phyloP scores from a whole-genome alignment of 1,284 basidiomycete genomes.

The Sanghuangporus weigelae region DNA sequence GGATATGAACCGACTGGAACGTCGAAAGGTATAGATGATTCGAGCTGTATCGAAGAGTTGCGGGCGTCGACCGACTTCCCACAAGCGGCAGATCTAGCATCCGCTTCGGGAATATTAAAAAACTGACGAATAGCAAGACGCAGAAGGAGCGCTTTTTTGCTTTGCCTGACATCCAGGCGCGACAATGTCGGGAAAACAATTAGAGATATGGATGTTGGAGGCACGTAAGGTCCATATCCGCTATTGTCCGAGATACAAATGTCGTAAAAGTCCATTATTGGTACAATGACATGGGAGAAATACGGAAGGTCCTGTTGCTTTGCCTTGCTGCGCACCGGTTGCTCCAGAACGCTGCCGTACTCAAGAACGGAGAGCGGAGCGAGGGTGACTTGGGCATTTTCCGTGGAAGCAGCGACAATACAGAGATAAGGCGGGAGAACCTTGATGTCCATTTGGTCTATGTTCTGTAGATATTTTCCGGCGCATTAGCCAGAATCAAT shows the following conservation, averaged over 20 bases:
- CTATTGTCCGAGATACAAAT: constrained; percentile 14
- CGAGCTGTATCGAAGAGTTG: background rate
- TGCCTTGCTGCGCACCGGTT: constrained; percentile 1
- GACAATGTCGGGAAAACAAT: constrained; percentile 16
- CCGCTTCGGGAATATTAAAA: background rate
- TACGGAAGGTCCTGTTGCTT: constrained; percentile 9
- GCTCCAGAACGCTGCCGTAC: constrained; percentile 7
- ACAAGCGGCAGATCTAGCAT: background rate
- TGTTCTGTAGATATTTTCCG: background rate
- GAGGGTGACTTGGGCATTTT: constrained; percentile 8
- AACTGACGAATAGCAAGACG: constrained; percentile 1
- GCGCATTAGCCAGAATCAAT: background rate
- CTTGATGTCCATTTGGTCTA: constrained; percentile 16
- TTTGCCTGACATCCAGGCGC: constrained; percentile 14
- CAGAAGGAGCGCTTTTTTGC: constrained; percentile 16
- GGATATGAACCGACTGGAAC: constrained; percentile 16
- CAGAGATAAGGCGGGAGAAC: constrained; percentile 12
- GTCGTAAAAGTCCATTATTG: constrained; percentile 18
- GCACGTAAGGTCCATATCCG: constrained; percentile 12
- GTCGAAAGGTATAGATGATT: constrained; percentile 12
- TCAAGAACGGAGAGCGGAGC: constrained; percentile 11
- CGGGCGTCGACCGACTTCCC: background rate
- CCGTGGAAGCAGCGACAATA: constrained; percentile 10
- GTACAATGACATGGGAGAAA: constrained; percentile 4
- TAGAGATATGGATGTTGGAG: constrained; percentile 15